Evolutionary conservation across 345 rosid species (phyloP).

Genomic region (Stellera chamaejasme): DNA sequence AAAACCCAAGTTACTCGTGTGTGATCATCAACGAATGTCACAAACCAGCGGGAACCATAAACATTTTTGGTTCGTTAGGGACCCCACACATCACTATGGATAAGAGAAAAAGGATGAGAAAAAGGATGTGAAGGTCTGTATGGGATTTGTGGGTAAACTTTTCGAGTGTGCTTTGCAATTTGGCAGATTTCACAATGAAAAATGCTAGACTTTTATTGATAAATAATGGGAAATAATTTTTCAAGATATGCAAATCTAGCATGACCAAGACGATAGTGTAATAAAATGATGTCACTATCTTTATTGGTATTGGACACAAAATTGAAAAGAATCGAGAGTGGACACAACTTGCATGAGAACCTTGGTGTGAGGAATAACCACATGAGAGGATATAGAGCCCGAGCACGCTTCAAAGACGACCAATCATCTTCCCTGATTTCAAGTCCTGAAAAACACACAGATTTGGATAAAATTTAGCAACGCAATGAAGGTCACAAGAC

Average conservation of each 20-base stretch:
- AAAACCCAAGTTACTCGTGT: neutral
- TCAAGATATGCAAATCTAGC: neutral
- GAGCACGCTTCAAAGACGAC: too few relatives aligned
- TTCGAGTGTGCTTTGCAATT: neutral
- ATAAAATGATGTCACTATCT: neutral
- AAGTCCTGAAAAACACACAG: too few relatives aligned
- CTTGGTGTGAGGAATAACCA: too few relatives aligned
- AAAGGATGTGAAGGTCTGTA: neutral
- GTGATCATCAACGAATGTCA: neutral
- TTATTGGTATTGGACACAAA: neutral
- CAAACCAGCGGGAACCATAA: neutral
- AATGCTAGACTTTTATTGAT: neutral
- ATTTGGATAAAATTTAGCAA: too few relatives aligned
- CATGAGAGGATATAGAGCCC: too few relatives aligned
- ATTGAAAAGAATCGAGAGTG: too few relatives aligned
- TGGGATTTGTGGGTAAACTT: too few relatives aligned
- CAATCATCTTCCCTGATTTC: too few relatives aligned
- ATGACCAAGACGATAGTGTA: neutral
- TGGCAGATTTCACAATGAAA: neutral
- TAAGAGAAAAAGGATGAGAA: neutral
- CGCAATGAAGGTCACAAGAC: too few relatives aligned
- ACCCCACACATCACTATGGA: neutral
- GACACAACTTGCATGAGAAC: too few relatives aligned
- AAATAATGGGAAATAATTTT: neutral
- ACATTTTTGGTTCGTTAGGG: neutral